Percentiles rank a stretch among this genome's conserved stretches.
phyloP scores from a whole-genome alignment of 768 basidiomycete species.

The Psilocybe subaeruginosa region DNA sequence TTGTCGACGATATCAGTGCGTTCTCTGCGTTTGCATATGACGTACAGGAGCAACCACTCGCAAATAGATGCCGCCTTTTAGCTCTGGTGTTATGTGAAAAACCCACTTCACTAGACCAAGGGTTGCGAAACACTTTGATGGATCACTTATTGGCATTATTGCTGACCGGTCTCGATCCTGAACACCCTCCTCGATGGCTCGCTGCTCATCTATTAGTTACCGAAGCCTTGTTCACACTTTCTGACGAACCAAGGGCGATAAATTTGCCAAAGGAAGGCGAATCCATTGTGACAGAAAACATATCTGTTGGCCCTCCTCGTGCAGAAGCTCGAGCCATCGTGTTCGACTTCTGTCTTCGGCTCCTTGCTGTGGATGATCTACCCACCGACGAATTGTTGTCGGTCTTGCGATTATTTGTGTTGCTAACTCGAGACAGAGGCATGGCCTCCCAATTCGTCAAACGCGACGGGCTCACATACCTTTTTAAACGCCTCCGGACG shows the following conservation, averaged over 20 bases:
- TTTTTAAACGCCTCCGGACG: conserved; percentile 71
- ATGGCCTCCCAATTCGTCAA: conserved; percentile 71
- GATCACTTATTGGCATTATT: conserved; percentile 70
- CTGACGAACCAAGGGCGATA: conserved; percentile 71
- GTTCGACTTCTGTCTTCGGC: conserved; percentile 75
- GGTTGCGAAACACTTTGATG: conserved; percentile 62
- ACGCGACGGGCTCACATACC: conserved; percentile 57
- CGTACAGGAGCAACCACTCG: conserved; percentile 73
- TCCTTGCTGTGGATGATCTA: conserved; percentile 66
- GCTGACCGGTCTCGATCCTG: conserved; percentile 56
- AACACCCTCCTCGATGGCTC: conserved; percentile 85
- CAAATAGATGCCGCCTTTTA: conserved; percentile 83
- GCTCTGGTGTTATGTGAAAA: conserved; percentile 83
- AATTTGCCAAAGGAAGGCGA: conserved; percentile 74
- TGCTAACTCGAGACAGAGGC: conserved; percentile 75
- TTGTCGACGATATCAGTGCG: conserved; percentile 77
- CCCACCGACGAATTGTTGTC: conserved; percentile 85
- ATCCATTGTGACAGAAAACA: conserved; percentile 50
- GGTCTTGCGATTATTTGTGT: conserved; percentile 78
- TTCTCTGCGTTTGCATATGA: conserved; percentile 70
- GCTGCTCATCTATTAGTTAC: conserved; percentile 83
- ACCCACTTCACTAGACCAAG: conserved; percentile 57
- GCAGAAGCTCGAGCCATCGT: conserved; percentile 63
- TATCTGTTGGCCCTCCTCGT: conserved; percentile 64
- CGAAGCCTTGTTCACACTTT: conserved; percentile 78